Conservation (phyloP, 352 stramenopile species). For the Phytophthora fragariae region DNA sequence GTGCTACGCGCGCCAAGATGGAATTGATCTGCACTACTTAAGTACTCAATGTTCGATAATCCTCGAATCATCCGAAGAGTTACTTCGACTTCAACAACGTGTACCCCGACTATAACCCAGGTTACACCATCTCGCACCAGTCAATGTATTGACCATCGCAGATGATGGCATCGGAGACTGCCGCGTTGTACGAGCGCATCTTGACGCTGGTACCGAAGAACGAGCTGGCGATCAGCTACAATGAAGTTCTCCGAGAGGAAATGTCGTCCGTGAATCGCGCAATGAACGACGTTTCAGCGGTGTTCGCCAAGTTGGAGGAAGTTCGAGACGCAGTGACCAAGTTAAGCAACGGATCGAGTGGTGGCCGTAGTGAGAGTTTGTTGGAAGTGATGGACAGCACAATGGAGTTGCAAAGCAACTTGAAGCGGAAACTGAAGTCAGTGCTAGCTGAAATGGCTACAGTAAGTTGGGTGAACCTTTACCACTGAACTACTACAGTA, state of each 20-base stretch:
- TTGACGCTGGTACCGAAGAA: constrained; percentile 9
- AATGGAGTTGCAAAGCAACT: neutral
- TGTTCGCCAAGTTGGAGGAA: constrained; percentile 25
- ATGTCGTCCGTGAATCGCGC: constrained; percentile 7
- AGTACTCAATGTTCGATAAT: too few relatives aligned
- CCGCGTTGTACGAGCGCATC: constrained; percentile 24
- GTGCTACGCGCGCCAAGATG: too few relatives aligned
- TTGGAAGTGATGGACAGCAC: neutral
- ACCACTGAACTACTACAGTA: too few relatives aligned
- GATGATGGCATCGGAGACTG: neutral
- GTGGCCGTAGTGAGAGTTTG: constrained; percentile 7
- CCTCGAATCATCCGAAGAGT: too few relatives aligned
- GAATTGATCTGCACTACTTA: too few relatives aligned
- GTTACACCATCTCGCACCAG: neutral
- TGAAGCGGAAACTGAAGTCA: neutral
- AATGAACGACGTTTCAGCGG: constrained; percentile 12
- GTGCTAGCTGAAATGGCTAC: neutral
- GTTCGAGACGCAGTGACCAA: constrained; percentile 17
- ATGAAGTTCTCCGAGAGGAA: constrained; percentile 6
- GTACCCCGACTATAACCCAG: neutral
- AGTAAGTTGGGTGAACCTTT: neutral
- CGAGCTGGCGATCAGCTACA: constrained; percentile 17
- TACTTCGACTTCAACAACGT: too few relatives aligned
- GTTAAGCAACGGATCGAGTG: constrained; percentile 3
- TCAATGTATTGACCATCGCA: neutral